Evolutionary conservation across 176 grass and related monocot species (phyloP).

Genomic region (Ampelocalamus luodianensis): DNA sequence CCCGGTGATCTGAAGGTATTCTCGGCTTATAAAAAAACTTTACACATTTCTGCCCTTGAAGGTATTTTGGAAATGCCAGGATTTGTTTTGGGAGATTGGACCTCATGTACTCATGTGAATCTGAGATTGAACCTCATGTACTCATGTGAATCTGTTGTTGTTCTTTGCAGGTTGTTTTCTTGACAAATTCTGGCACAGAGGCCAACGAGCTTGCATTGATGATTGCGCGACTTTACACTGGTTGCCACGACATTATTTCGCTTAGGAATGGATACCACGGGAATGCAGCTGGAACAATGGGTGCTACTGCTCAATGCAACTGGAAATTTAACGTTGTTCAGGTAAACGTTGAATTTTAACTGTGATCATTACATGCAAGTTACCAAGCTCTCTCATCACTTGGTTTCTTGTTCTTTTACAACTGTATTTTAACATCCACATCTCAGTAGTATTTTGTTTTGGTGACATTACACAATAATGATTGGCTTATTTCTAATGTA

Average conservation of each 20-base stretch:
- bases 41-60: background rate
- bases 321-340: constrained; percentile 96
- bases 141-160: background rate
- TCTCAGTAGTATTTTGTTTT: background rate
- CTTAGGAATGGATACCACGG: constrained; percentile 96
- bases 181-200: constrained; percentile 96
- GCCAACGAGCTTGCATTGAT: constrained; percentile 92
- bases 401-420: background rate
- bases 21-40: background rate
- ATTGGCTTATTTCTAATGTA: constrained; percentile 9
- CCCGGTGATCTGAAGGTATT: constrained; percentile 84
- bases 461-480: background rate
- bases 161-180: constrained; percentile 85
- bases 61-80: background rate
- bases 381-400: background rate
- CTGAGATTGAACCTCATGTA: background rate
- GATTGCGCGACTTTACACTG: constrained; percentile 93
- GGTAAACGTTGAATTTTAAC: constrained; percentile 33
- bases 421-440: background rate
- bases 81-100: background rate
- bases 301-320: constrained; percentile 73
- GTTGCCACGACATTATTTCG: constrained; percentile 83
- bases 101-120: background rate
- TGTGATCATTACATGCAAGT: background rate
- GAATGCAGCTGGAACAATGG: constrained; percentile 99